These are phyloP conservation scores for Aureobasidium sp. DNA, from an alignment of 2,329 filamentous ascomycete genomes.

Conservation along the genomic window DNA sequence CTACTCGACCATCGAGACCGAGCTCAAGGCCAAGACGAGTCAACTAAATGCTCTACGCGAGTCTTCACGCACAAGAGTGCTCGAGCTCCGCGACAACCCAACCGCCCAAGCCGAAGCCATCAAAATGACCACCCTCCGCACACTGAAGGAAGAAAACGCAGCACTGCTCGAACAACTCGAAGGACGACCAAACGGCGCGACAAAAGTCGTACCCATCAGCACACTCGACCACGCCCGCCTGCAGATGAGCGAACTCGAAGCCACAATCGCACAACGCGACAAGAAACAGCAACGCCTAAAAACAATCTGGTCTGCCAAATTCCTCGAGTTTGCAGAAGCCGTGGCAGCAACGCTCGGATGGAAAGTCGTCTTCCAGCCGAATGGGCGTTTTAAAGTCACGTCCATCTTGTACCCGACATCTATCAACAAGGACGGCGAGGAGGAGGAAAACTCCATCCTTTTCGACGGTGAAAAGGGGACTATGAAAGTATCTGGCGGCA, in stretches of 20 bases:
- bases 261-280: conserved; percentile 55
- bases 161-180: conserved; percentile 70
- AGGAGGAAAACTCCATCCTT: conserved; percentile 55
- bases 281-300: conserved; percentile 82
- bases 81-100: conserved; percentile 86
- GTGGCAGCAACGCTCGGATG: conserved; percentile 88
- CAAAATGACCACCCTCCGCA: conserved; percentile 70
- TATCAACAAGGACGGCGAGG: conserved; percentile 36
- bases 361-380: conserved; percentile 94
- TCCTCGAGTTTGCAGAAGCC: conserved; percentile 88
- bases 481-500: conserved; percentile 95
- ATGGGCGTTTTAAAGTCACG: conserved; percentile 89
- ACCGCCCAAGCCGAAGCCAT: conserved; percentile 79
- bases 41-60: conserved; percentile 64
- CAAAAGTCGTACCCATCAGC: conserved; percentile 65
- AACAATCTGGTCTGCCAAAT: conserved; percentile 87
- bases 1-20: conserved; percentile 64
- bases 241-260: conserved; percentile 57
- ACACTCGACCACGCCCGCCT: conserved; percentile 69
- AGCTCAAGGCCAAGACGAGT: conserved; percentile 63
- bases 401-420: conserved; percentile 65
- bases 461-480: conserved; percentile 92
- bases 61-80: conserved; percentile 69
- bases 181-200: conserved; percentile 30
- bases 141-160: conserved; percentile 74